Evolutionary conservation across 2,329 filamentous ascomycete genomes (phyloP).

Genomic region (Colletotrichum sp.): DNA sequence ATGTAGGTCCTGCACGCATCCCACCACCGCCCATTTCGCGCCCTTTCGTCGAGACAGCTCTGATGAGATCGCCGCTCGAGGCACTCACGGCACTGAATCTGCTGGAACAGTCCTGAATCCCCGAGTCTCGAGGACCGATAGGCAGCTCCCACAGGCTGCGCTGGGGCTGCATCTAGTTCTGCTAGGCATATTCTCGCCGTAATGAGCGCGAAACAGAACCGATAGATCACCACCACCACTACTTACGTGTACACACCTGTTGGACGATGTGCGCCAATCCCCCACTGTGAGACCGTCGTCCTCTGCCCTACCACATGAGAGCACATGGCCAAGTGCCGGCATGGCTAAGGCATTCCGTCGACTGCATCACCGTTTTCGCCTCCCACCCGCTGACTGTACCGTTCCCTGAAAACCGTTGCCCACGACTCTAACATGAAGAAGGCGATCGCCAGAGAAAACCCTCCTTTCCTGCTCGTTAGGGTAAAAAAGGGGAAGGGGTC

Average conservation of each 20-base stretch:
- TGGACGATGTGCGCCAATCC: not conserved
- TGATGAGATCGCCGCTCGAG: not conserved
- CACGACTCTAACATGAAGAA: not conserved
- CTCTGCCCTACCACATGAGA: constrained; percentile 1
- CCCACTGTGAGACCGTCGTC: not conserved
- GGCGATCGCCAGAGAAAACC: not conserved
- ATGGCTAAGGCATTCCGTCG: constrained; percentile 1
- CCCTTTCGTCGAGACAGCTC: not conserved
- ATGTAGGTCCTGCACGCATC: not conserved
- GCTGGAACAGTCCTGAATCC: not conserved
- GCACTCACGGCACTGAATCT: not conserved
- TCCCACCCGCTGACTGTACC: not conserved
- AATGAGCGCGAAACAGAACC: not conserved
- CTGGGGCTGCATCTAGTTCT: not conserved
- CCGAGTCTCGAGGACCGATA: not conserved
- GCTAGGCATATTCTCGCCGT: not conserved
- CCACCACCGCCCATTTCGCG: not conserved
- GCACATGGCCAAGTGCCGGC: constrained; percentile 20
- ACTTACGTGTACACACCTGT: not conserved
- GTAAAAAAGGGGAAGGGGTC: not conserved
- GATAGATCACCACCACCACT: not conserved
- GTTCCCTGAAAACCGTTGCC: not conserved
- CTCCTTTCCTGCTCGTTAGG: not conserved
- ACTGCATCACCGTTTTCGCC: not conserved
- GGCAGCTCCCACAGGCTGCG: not conserved